Evolutionary conservation across 345 rosid species (phyloP), one percentile per base, ranked within the genome.

Genomic region (Chamaenerion angustifolium): DNA sequence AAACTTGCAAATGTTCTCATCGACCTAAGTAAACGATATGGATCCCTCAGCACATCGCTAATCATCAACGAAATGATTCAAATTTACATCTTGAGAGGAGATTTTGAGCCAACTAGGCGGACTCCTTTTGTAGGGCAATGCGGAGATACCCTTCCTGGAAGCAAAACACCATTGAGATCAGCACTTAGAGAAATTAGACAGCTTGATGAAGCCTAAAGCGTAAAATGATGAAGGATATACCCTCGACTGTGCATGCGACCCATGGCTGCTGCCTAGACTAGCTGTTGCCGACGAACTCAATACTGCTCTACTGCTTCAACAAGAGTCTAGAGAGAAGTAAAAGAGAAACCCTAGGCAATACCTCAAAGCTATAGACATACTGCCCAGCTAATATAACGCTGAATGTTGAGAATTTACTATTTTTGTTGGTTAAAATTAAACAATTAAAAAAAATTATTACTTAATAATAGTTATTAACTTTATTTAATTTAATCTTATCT

Each of bases 1-100:
- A 59, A 73, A 69, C 68, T 73, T 73, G 62, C 75, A 66, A 43
- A 73, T 73, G 58, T 69, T 69, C 8, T 73, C 78, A 49, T 73
- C 78, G 7, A 73, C 75, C 64, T 60, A 42, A 42, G 43, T 12
- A 12, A 14, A 53, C 16, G 18, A 9, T 52, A 16, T 1, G 15
- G 12, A 46, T 18, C 25, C 6, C 12, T 37, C 54, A 35, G 16
- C 35, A 10, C 12, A 47, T 8, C n/a, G n/a, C n/a, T 41, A 3
- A 21, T 2, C 10, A 13, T n/a, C 12, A 17, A 21, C n/a, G n/a
- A 45, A 40, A 8, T 2, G 7, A 10, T 16, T 11, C 43, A 13
- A 37, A 43, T 35, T 4, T 43, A 60, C 64, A 48, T 60, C 64
- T 48, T 48, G 54, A 43, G 54, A 11, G 0, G 64, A 60, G 64